Evolutionary conservation across 192 early-diverging fungal genomes (phyloP), one percentile per base, ranked within the genome.

Genomic region (Haplosporangium gracile): DNA sequence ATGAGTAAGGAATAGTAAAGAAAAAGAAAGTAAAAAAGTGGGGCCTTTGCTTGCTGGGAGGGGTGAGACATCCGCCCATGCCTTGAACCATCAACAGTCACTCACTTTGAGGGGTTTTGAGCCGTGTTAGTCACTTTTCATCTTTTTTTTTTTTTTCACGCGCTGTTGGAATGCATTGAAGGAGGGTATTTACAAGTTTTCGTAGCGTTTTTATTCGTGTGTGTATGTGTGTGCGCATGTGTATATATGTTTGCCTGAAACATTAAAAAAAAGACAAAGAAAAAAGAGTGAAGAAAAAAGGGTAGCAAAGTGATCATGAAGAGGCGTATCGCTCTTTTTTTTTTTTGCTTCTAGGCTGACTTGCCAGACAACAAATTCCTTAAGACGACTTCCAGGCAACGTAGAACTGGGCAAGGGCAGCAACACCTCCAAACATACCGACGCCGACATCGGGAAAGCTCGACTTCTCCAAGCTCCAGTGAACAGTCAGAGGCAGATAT

Each of bases 401-500:
- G 82, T 94, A 94, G 49, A 97, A 90, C 87, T 98, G 97, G 11
- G 93, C 93, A 42, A 96, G 68, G 11, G 97, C 95, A 29, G 98
- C 98, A 80, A 98, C 90, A n/a, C 96, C 97, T 83, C 98, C 98
- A 89, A 94, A 99, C 42, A 97, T 88, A 73, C 97, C 97, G 36
- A 98, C 97, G 4, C 93, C 95, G 2, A 97, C 93, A 82, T 99
- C 98, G 0, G 98, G 97, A 92, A 99, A 98, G 42, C 89, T 90
- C 24, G 93, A 94, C 26, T 94, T 93, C 71, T 97, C 94, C 69
- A 98, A 89, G 39, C 95, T 96, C 97, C 97, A 99, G 90, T 99
- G 98, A 34, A 90, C 89, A 18, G 97, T 97, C 74, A 98, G 83
- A 29, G 97, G 97, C 87, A 98, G 93, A 91, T 98, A 99, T 74